Evolutionary conservation across 768 basidiomycete species (phyloP), one percentile per base, ranked within the genome.

Genomic region (Hericium alpestre): DNA sequence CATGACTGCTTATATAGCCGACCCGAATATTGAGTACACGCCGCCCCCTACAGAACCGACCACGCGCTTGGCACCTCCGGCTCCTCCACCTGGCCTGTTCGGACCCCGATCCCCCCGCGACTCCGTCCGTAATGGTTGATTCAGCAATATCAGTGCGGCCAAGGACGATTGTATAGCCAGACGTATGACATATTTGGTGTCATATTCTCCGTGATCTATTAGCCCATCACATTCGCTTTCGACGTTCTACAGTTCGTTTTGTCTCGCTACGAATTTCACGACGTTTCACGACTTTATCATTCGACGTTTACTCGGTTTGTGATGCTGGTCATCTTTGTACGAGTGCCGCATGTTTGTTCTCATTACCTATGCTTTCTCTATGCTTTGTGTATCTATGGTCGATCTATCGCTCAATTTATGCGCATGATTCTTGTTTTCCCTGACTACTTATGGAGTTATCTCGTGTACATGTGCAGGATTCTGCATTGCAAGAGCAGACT

Each of bases 61-160:
- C 9, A 81, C 78, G 16, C 70, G 87, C 11, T 72, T 83, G 38
- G 81, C 86, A 22, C 84, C 86, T 27, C 32, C 4, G 11, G 72
- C 71, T 51, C 70, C 72, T 40, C 82, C 78, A 56, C 83, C 82
- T 46, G 87, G 88, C 32, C 69, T 92, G 59, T 92, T 91, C 65
- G 90, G 90, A 37, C 87, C 89, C 43, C 76, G 85, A 41, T 82
- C 86, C n/a, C 84, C 83, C 11, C 72, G 76, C 54, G 70, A 70
- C 53, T 74, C 73, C 20, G 25, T 39, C 18, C 40, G 13, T 16
- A 25, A 25, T 25, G 46, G 18, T 41, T 13, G 10, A 11, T 25
- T 8, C 15, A 51, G 22, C 23, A 13, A 15, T 22, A 8, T 25
- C 20, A 25, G 10, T 6, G 49, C 43, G 16, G 7, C 1, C 22